A percentile compares a stretch with the other conserved stretches of the same genome.
phyloP scores from a whole-genome alignment of 345 rosid genomes.

The Gossypium anomalum region DNA sequence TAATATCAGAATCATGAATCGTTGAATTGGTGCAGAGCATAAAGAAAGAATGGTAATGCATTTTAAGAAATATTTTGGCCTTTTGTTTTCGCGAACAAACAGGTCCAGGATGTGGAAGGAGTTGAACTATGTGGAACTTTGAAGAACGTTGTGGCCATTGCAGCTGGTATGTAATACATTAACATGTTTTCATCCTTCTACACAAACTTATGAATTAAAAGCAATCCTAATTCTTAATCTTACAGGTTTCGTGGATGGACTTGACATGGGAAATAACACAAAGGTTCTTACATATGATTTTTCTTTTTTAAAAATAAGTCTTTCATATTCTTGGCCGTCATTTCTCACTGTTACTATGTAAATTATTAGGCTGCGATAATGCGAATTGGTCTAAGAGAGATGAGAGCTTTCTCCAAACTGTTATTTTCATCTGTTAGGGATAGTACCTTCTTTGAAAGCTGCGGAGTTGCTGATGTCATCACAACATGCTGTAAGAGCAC shows the following conservation, averaged over 20 bases:
- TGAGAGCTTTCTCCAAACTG: slow-evolving; percentile 81
- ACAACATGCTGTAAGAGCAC: slow-evolving; percentile 83
- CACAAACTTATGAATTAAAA: neutral
- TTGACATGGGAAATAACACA: slow-evolving; percentile 96
- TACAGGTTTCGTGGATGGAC: slow-evolving; percentile 87
- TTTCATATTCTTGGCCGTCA: neutral
- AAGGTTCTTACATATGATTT: slow-evolving; percentile 41
- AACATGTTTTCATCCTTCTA: neutral
- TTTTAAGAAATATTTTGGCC: neutral
- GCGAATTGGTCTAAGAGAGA: slow-evolving; percentile 96
- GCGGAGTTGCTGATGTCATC: slow-evolving; percentile 92
- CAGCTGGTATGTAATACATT: slow-evolving; percentile 50
- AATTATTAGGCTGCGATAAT: slow-evolving; percentile 77
- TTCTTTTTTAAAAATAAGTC: neutral
- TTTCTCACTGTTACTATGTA: slow-evolving; percentile 1
- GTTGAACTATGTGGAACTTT: slow-evolving; percentile 94
- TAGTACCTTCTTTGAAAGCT: slow-evolving; percentile 91
- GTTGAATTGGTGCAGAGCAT: neutral
- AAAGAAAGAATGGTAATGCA: too few relatives aligned
- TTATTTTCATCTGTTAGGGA: slow-evolving; percentile 83
- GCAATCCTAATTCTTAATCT: slow-evolving; percentile 9
- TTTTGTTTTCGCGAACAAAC: slow-evolving; percentile 5
- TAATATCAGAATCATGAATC: neutral
- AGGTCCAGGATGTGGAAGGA: slow-evolving; percentile 95
- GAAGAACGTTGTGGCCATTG: slow-evolving; percentile 92